phyloP scores from a whole-genome alignment of 495 filamentous ascomycete genomes.

The Talaromyces ruber region DNA sequence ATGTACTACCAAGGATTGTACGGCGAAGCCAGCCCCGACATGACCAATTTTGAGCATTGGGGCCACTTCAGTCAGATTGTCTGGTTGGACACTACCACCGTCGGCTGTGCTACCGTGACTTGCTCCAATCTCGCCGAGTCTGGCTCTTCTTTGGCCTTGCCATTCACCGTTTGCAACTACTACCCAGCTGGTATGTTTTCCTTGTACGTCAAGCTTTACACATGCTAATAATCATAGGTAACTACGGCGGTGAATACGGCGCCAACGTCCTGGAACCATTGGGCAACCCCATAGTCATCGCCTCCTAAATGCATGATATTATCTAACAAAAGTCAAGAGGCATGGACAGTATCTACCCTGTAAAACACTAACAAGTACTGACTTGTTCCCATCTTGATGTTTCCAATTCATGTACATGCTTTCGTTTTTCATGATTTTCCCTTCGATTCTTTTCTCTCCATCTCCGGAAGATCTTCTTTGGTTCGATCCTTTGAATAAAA shows the following conservation, averaged over 20 bases:
- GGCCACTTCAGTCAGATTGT: constrained; percentile 90
- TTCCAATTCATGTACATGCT: constrained; percentile 2
- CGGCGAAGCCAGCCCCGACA: constrained; percentile 38
- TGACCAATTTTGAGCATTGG: constrained; percentile 57
- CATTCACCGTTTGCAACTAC: constrained; percentile 88
- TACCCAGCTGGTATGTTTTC: constrained; percentile 47
- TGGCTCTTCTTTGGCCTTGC: constrained; percentile 36
- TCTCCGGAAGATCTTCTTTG: constrained; percentile 1
- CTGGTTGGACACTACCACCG: constrained; percentile 60
- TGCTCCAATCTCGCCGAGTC: constrained; percentile 44
- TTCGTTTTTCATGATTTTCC: background rate
- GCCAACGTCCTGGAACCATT: constrained; percentile 51
- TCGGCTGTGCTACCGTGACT: constrained; percentile 64
- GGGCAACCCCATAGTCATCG: constrained; percentile 17
- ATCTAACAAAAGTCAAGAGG: background rate
- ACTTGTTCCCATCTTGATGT: background rate
- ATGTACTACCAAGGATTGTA: constrained; percentile 36
- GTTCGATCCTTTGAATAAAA: background rate
- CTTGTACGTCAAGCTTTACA: background rate
- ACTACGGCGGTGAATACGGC: constrained; percentile 56
- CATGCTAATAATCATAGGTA: constrained; percentile 42
- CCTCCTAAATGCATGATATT: background rate
- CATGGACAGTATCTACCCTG: background rate
- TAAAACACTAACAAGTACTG: background rate
- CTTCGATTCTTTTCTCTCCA: background rate